These are phyloP conservation scores for Xylaria sp. DNA, from an alignment of 2,329 filamentous ascomycete species.

Conservation along the genomic window DNA sequence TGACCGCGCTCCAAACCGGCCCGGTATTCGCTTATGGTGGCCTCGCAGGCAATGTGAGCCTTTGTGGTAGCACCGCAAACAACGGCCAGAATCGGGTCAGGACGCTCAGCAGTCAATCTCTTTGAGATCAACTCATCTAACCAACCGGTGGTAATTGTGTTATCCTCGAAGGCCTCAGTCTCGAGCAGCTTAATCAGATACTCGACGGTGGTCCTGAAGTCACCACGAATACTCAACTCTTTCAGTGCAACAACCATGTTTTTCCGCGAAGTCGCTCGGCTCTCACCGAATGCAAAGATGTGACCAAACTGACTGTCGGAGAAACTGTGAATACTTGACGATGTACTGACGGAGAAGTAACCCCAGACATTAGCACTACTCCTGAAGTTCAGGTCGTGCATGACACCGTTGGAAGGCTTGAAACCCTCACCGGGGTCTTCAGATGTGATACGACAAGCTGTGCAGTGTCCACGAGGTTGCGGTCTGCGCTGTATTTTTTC, in stretches of 20 bases:
- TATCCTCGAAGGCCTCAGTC: conserved; percentile 96
- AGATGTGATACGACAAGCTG: conserved; percentile 97
- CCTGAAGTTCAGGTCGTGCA: conserved; percentile 98
- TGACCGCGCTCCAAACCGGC: conserved; percentile 92
- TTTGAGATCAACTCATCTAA: conserved; percentile 98
- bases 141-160: conserved; percentile 99
- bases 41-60: conserved; percentile 90
- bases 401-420: conserved; percentile 97
- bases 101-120: conserved; percentile 91
- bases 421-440: conserved; percentile 98
- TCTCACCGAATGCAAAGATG: conserved; percentile 98
- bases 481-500: conserved; percentile 81
- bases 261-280: conserved; percentile 89
- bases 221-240: conserved; percentile 98
- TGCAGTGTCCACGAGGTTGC: conserved; percentile 92
- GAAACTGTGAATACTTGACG: conserved; percentile 97
- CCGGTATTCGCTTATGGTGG: conserved; percentile 80
- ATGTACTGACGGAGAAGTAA: conserved; percentile 97
- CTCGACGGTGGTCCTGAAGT: conserved; percentile 97
- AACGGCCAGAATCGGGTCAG: conserved; percentile 88
- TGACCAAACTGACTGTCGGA: conserved; percentile 98
- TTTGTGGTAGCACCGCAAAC: conserved; percentile 93
- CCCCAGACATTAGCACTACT: conserved; percentile 99
- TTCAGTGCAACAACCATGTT: conserved; percentile 99
- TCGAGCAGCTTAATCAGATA: conserved; percentile 98